Evolutionary conservation across 2,329 filamentous ascomycete genomes (phyloP), one percentile per base, ranked within the genome.

Genomic region (Pseudogymnoascus sp.): DNA sequence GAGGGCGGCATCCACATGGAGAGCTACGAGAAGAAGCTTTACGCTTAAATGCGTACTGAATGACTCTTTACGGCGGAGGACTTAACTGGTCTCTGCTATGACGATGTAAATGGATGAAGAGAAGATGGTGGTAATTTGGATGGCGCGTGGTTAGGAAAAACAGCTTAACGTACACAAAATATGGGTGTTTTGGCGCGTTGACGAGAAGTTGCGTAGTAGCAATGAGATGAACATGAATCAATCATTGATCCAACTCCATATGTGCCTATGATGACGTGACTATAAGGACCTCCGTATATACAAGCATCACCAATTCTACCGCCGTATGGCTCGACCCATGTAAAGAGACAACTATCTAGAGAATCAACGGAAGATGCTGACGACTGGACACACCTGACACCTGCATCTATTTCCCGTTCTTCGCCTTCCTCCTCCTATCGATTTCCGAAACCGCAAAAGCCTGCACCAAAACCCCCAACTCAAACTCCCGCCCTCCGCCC

Each of bases 1-100:
- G 94, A 99, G 82, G 94, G 94, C 67, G 94, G 93, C 74, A 92
- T 99, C 65, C 95, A 97, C 80, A 92, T 99, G 83, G 92, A 97
- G 81, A 93, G 91, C 75, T 97, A 96, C 75, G 94, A 97, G 83
- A 99, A 99, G 89, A 99, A 97, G 85, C 89, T 99, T 69, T 99
- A 96, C 78, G 91, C 92, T 71, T 97, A 86, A 70, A 52, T 11
- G 33, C 16, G 29, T 33, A 55, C 12, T 33, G 29, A 21, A 33
- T 33, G 49, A 55, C 33, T 55, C 49, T 33, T 16, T 55, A 55
- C 29, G 49, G 49, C 49, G 29, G 43, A 55, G 49, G 49, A n/a
- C 49, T 55, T 55, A 55, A 3, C 49, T 55, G 49, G 49, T 55
- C 58, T 60, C 35, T 38, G 38, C 33, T 60, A 26, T 60, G 55